Evolutionary conservation across 805 yeast species (phyloP).

Genomic region (Scheffersomyces amazonensis): DNA sequence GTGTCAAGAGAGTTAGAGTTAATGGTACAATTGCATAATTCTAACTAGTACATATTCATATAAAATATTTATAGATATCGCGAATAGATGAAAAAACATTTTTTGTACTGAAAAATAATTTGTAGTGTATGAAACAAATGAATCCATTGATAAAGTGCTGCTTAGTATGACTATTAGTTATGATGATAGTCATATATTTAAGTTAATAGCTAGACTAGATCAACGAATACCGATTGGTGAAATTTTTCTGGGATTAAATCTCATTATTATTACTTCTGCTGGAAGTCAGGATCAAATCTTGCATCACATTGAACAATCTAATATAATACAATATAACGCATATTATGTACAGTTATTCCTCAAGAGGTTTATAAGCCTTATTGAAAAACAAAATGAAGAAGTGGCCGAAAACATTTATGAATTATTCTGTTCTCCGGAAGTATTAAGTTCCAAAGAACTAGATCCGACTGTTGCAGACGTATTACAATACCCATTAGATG

Average conservation of each 20-base stretch:
- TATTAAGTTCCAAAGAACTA: constrained; percentile 30
- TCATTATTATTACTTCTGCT: background rate
- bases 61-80: background rate
- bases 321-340: constrained; percentile 32
- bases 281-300: background rate
- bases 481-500: constrained; percentile 30
- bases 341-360: constrained; percentile 50
- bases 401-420: constrained; percentile 44
- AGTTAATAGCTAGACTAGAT: constrained; percentile 4
- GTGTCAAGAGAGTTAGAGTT: constrained; percentile 86
- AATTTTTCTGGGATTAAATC: background rate
- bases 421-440: constrained; percentile 24
- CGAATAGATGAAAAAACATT: no score
- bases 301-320: background rate
- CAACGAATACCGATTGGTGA: constrained; percentile 10
- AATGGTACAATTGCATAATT: constrained; percentile 53
- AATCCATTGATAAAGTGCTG: no score
- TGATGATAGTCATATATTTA: background rate
- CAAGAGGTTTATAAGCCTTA: constrained; percentile 33
- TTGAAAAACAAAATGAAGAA: constrained; percentile 29
- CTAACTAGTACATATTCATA: no score
- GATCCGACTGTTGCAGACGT: constrained; percentile 38
- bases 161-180: no score
- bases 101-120: no score
- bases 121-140: no score